Conservation (phyloP, 495 filamentous ascomycete genomes). For the Aspergillus taichungensis region DNA sequence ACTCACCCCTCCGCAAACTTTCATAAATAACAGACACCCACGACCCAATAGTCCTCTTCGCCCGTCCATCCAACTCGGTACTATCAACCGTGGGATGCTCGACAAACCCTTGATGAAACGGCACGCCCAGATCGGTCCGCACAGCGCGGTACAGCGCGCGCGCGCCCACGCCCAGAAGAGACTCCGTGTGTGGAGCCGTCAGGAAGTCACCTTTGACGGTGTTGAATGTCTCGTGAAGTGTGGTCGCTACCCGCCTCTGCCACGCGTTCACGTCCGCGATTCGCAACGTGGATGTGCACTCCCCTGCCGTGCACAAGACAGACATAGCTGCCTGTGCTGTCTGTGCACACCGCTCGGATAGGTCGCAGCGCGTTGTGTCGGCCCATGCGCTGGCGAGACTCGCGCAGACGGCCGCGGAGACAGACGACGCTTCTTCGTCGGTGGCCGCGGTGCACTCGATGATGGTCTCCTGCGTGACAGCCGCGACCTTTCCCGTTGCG, state of each 20-base stretch:
- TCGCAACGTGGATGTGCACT: no score
- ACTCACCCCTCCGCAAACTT: constrained; percentile 10
- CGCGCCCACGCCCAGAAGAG: constrained; percentile 13
- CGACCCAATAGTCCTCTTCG: constrained; percentile 18
- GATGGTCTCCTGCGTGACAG: not conserved
- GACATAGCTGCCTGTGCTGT: no score
- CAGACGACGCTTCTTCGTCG: no score
- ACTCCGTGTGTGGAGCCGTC: constrained; percentile 9
- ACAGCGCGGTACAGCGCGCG: constrained; percentile 15
- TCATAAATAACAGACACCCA: constrained; percentile 24
- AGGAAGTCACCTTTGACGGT: constrained; percentile 8
- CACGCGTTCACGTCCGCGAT: constrained; percentile 6
- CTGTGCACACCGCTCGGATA: no score
- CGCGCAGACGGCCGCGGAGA: no score
- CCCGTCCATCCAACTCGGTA: constrained; percentile 8
- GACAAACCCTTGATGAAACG: constrained; percentile 21
- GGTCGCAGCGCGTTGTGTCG: no score
- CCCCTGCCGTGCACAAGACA: no score
- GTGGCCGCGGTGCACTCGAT: not conserved
- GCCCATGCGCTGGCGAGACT: no score
- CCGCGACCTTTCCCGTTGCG: not conserved
- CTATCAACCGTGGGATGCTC: constrained; percentile 15
- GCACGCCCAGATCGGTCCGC: constrained; percentile 13
- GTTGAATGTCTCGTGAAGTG: constrained; percentile 6
- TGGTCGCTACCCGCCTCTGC: constrained; percentile 5